Evolutionary conservation across 2,329 filamentous ascomycete genomes (phyloP).

Genomic region (Alternaria infectoria): DNA sequence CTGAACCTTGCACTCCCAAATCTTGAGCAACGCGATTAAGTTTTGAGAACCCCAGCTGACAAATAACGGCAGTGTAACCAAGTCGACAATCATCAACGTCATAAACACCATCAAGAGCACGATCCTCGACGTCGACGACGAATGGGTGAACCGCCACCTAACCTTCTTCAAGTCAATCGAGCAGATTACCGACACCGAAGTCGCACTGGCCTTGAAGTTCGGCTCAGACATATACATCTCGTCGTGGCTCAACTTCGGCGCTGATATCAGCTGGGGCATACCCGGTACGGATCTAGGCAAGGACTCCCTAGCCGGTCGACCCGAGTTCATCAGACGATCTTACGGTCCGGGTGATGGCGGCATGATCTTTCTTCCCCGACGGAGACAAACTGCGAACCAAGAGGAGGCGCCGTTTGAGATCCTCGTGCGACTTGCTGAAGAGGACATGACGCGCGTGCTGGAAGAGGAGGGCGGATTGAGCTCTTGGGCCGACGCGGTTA

Average conservation of each 20-base stretch:
- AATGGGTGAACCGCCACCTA: constrained; percentile 39
- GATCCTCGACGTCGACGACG: constrained; percentile 38
- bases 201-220: constrained; percentile 35
- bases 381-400: constrained; percentile 26
- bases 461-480: constrained; percentile 37
- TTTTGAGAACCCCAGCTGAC: constrained; percentile 11
- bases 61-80: constrained; percentile 37
- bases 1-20: constrained; percentile 4
- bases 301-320: constrained; percentile 33
- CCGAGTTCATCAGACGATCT: constrained; percentile 43
- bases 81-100: constrained; percentile 35
- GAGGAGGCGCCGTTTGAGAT: constrained; percentile 44
- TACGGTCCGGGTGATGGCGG: constrained; percentile 41
- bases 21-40: constrained; percentile 2
- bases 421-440: constrained; percentile 40
- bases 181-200: constrained; percentile 39
- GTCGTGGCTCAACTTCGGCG: constrained; percentile 45
- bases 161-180: constrained; percentile 39
- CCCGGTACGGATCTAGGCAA: constrained; percentile 37
- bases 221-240: constrained; percentile 46
- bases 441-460: constrained; percentile 41
- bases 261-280: constrained; percentile 42
- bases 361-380: constrained; percentile 44
- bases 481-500: constrained; percentile 37
- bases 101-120: constrained; percentile 34